phyloP scores from a whole-genome alignment of 495 filamentous ascomycete genomes.

The Neurospora discreta region DNA sequence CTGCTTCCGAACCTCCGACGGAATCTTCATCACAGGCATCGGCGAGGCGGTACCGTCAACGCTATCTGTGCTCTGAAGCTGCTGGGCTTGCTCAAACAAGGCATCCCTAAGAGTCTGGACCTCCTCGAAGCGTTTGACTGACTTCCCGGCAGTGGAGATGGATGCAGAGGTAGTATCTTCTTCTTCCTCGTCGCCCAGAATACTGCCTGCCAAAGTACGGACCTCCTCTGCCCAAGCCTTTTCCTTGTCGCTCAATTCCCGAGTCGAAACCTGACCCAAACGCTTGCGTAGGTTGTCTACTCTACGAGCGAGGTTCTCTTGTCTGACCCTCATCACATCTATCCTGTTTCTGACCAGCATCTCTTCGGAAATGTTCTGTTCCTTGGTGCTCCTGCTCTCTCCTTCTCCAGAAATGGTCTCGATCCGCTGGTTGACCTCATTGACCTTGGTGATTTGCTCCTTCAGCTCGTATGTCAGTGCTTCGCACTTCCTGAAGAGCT shows the following conservation, averaged over 20 bases:
- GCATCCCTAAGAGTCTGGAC: constrained; percentile 35
- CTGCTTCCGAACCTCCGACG: constrained; percentile 53
- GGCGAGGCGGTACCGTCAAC: constrained; percentile 16
- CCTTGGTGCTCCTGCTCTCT: constrained; percentile 39
- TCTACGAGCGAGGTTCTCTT: constrained; percentile 46
- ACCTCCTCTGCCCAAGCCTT: constrained; percentile 58
- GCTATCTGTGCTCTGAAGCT: constrained; percentile 21
- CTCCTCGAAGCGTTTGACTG: constrained; percentile 38
- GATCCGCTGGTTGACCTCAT: constrained; percentile 55
- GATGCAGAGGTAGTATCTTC: constrained; percentile 1
- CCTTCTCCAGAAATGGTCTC: constrained; percentile 47
- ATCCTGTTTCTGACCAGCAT: constrained; percentile 49
- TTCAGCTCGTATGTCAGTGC: constrained; percentile 58
- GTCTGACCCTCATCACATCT: constrained; percentile 44
- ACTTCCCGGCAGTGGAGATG: constrained; percentile 22
- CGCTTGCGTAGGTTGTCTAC: constrained; percentile 53
- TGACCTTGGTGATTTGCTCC: constrained; percentile 57
- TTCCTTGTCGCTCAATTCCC: constrained; percentile 65
- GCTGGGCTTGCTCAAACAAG: constrained; percentile 39
- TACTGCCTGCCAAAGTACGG: constrained; percentile 31
- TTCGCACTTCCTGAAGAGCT: constrained; percentile 71
- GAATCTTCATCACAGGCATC: constrained; percentile 38
- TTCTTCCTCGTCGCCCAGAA: constrained; percentile 25
- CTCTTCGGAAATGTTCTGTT: constrained; percentile 33
- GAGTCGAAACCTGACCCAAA: constrained; percentile 44